These are phyloP conservation scores for Debaryomyces nepalensis DNA, from an alignment of 1,139 yeast species.

Conservation along the genomic window DNA sequence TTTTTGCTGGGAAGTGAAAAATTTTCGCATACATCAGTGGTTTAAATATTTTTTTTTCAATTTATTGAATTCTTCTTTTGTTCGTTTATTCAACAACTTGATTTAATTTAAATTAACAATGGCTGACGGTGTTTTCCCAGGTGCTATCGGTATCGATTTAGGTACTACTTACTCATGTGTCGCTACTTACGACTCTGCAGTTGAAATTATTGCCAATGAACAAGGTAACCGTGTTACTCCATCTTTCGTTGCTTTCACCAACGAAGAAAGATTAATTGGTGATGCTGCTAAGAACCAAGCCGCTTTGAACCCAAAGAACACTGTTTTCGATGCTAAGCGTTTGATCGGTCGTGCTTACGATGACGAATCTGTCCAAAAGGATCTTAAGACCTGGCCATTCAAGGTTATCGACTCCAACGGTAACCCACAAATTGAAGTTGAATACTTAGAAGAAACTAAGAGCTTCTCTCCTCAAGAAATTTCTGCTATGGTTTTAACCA, in stretches of 20 bases:
- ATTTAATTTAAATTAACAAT: slow-evolving; percentile 40
- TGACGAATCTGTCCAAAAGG: slow-evolving; percentile 91
- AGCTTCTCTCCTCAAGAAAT: slow-evolving; percentile 97
- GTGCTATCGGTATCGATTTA: slow-evolving; percentile 99
- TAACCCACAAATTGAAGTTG: slow-evolving; percentile 90
- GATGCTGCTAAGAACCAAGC: slow-evolving; percentile 99
- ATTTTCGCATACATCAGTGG: slow-evolving; percentile 12
- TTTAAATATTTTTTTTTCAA: slow-evolving; percentile 12
- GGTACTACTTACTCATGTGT: slow-evolving; percentile 99
- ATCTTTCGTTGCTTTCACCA: slow-evolving; percentile 96
- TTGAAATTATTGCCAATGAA: slow-evolving; percentile 96
- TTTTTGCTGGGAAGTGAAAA: slow-evolving; percentile 13
- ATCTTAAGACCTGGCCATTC: slow-evolving; percentile 97
- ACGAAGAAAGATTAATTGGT: slow-evolving; percentile 97
- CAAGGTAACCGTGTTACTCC: slow-evolving; percentile 99
- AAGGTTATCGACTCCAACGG: slow-evolving; percentile 85
- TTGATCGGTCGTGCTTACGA: slow-evolving; percentile 93
- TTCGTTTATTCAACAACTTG: slow-evolving; percentile 21
- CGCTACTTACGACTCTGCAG: slow-evolving; percentile 88
- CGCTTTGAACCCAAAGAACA: slow-evolving; percentile 94
- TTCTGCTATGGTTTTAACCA: slow-evolving; percentile 94
- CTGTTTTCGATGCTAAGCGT: slow-evolving; percentile 98
- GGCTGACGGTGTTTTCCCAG: slow-evolving; percentile 99
- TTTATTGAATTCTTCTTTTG: slow-evolving; percentile 19
- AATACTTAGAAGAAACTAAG: slow-evolving; percentile 92